phyloP scores from a whole-genome alignment of 345 rosid species.

The Angophora floribunda region DNA sequence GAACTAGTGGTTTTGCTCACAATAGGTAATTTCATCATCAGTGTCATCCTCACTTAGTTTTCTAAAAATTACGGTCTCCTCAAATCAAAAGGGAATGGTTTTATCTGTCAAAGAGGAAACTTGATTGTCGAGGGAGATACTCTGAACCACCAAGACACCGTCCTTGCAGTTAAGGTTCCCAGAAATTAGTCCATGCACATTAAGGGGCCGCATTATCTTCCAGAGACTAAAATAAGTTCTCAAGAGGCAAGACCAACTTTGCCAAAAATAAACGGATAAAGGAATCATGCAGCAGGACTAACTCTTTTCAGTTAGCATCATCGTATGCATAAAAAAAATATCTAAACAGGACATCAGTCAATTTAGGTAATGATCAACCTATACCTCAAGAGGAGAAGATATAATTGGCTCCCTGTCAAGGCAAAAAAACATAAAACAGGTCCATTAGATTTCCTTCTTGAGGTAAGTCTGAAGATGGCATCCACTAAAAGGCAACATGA shows the following conservation, averaged over 20 bases:
- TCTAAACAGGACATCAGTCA: background rate
- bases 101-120: background rate
- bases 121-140: background rate
- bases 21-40: background rate
- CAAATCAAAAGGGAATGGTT: background rate
- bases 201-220: background rate
- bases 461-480: background rate
- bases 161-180: background rate
- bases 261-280: background rate
- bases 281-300: background rate
- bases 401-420: conserved; percentile 51
- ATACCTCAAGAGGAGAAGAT: conserved; percentile 51
- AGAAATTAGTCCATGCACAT: background rate
- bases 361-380: background rate
- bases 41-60: background rate
- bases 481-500: background rate
- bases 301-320: background rate
- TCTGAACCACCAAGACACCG: background rate
- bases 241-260: background rate
- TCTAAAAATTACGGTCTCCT: background rate
- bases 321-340: background rate
- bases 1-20: background rate
- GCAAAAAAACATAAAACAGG: background rate
- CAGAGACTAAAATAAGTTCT: background rate
- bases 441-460: background rate